Base-by-base conservation (phyloP, 441 rosid genomes). In the Pelargonium fulgidum region DNA sequence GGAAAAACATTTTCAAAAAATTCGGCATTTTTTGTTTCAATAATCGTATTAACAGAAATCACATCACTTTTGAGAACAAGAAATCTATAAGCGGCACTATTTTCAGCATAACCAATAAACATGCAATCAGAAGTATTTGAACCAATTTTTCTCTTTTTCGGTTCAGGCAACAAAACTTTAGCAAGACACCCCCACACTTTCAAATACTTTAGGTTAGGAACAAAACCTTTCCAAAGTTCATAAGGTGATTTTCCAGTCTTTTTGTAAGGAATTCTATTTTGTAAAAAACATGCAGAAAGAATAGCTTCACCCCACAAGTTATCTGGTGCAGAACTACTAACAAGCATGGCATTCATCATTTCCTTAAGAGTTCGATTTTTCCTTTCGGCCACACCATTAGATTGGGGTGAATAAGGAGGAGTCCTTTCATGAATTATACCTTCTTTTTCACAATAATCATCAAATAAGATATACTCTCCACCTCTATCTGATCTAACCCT, bases 351-450 rank as follows among this genome's bases (percentile, higher is more conserved):
- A 29, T 70, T 75, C 24, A 70, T 66, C 24, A 70, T 75, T 33
- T 44, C 63, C 11, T 66, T 61, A 12, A 63, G 13, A 0, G 52
- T 68, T 6, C 19, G 20, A 67, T 71, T 71, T 39, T 76, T 71
- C 4, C 59, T 11, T 48, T 70, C 4, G 0, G 7, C 59, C 7
- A 75, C 24, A 9, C 74, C 20, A 44, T 75, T 75, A 10, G 68
- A 70, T 24, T 62, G 1, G 0, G 36, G 64, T 1, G 59, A 69
- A 33, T 61, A 65, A 1, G 59, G 62, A 36, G 47, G 29, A 0
- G 59, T 58, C 0, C 8, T 48, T 58, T 74, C 42, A 69, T 69
- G 72, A 12, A 62, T 36, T 14, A 64, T 73, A 12, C 39, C 29
- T 12, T 73, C 1, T 2, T 62, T 3, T n/a, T 50, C 68, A 73